These are phyloP conservation scores for Fagus sylvatica DNA, from an alignment of 306 rosid species.

Conservation along the genomic window DNA sequence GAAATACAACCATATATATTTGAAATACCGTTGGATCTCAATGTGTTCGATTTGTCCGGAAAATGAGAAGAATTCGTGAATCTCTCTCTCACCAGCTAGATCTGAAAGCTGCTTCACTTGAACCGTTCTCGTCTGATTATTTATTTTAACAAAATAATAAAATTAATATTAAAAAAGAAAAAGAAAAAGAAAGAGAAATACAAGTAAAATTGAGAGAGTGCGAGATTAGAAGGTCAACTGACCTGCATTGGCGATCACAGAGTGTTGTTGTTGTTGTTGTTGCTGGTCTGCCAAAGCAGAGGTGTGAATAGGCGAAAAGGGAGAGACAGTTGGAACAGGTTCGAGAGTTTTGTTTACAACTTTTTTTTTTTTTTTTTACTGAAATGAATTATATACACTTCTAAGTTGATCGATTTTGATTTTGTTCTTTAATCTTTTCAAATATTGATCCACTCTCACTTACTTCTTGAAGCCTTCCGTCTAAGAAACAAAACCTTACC, in stretches of 20 bases:
- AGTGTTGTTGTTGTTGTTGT: background rate
- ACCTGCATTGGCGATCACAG: slow-evolving; percentile 5
- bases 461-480: no score
- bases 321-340: slow-evolving; percentile 1
- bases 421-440: no score
- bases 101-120: slow-evolving; percentile 81
- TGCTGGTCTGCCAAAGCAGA: background rate
- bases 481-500: no score
- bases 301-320: background rate
- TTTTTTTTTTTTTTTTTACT: background rate
- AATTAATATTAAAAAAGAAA: slow-evolving; percentile 6
- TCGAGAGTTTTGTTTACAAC: background rate
- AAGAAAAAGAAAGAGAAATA: background rate
- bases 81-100: slow-evolving; percentile 94
- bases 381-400: no score
- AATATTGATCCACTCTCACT: no score
- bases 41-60: slow-evolving; percentile 87
- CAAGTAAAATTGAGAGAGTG: background rate
- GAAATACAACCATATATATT: background rate
- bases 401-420: no score
- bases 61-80: slow-evolving; percentile 90
- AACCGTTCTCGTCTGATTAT: slow-evolving; percentile 73
- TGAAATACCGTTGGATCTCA: slow-evolving; percentile 63
- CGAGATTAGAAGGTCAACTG: no score
- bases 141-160: background rate